These are phyloP conservation scores for Papiliotrema flavescens DNA, from an alignment of 1,284 basidiomycete genomes.

Conservation along the genomic window DNA sequence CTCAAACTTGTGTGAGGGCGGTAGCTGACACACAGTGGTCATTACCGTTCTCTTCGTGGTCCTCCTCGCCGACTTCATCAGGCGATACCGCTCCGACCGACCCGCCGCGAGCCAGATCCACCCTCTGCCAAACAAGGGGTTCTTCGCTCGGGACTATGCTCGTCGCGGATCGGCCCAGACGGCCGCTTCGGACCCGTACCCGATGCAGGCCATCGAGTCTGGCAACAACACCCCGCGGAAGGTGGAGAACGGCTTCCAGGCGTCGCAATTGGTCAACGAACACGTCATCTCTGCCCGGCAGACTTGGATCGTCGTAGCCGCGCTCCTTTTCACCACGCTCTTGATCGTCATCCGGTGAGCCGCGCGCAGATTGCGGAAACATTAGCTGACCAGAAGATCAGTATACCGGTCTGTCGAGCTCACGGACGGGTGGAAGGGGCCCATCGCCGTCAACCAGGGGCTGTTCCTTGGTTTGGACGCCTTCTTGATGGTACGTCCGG, in stretches of 20 bases:
- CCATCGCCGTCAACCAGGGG: conserved; percentile 33
- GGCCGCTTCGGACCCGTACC: too few relatives aligned
- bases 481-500: conserved; percentile 20
- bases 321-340: conserved; percentile 25
- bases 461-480: conserved; percentile 32
- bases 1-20: background rate
- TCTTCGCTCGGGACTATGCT: background rate
- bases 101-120: background rate
- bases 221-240: too few relatives aligned
- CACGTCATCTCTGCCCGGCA: too few relatives aligned
- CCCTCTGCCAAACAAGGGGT: background rate
- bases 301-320: conserved; percentile 7
- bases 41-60: conserved; percentile 35
- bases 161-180: too few relatives aligned
- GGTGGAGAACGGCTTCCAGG: too few relatives aligned
- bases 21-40: conserved; percentile 4
- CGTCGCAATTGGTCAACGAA: too few relatives aligned
- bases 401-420: conserved; percentile 44
- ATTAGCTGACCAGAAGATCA: conserved; percentile 16
- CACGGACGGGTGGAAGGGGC: conserved; percentile 35
- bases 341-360: conserved; percentile 37
- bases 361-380: too few relatives aligned
- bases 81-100: background rate
- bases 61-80: conserved; percentile 8
- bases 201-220: too few relatives aligned